These are phyloP conservation scores for Mortierella sp. DNA, from an alignment of 371 early-diverging fungal genomes.

Conservation along the genomic window DNA sequence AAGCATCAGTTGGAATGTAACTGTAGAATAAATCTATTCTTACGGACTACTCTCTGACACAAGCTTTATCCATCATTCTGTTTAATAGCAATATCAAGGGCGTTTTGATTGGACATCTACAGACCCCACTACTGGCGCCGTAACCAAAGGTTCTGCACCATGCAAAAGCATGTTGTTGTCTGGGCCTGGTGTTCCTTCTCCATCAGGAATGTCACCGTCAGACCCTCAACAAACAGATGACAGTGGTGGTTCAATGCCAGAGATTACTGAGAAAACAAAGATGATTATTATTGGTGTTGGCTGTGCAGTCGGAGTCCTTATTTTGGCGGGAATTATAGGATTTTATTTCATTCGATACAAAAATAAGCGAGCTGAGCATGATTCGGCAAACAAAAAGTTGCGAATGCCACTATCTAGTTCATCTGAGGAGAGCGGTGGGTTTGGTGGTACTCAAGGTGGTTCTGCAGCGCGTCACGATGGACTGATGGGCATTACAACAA, in stretches of 20 bases:
- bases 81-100: constrained; percentile 42
- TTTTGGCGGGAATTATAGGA: constrained; percentile 36
- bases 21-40: background rate
- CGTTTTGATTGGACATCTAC: constrained; percentile 23
- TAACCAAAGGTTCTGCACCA: background rate
- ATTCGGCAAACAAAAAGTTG: constrained; percentile 14
- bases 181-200: constrained; percentile 15
- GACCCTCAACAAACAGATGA: constrained; percentile 13
- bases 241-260: constrained; percentile 6
- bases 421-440: constrained; percentile 1
- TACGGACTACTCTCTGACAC: background rate
- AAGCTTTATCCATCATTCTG: background rate
- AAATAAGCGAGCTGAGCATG: constrained; percentile 34
- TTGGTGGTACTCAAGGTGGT: constrained; percentile 8
- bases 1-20: no score
- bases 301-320: constrained; percentile 34
- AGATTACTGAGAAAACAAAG: constrained; percentile 30
- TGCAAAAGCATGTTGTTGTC: constrained; percentile 36
- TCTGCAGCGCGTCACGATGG: background rate
- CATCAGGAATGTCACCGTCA: background rate
- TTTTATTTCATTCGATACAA: constrained; percentile 44
- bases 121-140: constrained; percentile 18
- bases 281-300: constrained; percentile 41
- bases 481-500: background rate
- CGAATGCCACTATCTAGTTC: constrained; percentile 20